Evolutionary conservation across 108 stramenopile genomes (phyloP), one percentile per base, ranked within the genome.

Genomic region (Nitzschia inconspicua): DNA sequence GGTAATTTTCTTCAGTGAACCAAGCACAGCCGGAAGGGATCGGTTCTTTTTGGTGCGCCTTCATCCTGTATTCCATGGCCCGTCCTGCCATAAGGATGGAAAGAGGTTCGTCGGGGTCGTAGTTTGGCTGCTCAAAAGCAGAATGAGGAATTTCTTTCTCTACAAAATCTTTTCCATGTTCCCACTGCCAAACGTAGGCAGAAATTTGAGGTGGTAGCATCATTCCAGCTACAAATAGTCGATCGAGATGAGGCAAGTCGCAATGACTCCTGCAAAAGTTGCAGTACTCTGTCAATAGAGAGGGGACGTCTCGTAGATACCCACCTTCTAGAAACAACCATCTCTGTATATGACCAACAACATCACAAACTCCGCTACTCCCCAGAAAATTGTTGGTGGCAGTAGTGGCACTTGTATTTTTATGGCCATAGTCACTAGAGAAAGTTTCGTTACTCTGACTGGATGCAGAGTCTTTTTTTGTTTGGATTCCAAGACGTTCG

Each of bases 241-340:
- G 68, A 26, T 70, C 68, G 2, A 70, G 24, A n/a, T n/a, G n/a
- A 3, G 68, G 68, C 6, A 70, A 37, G 1, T 44, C 60, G 31
- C 61, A 39, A n/a, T 60, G 18, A 0, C 47, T 32, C 1, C 65
- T 27, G 35, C 57, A 32, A 35, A 44, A 48, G 8, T 44, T 0
- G 22, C 30, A 57, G 35, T 66, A 66, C 22, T 47, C 23, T 35
- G 47, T 57, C 47, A 66, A 32, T 3, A 66, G 36, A n/a, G 27
- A 22, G 8, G 57, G 36, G 11, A 57, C 46, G 8, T 31, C 44
- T 28, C 31, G 30, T 39, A 57, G 57, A 31, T 66, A 46, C 18
- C 54, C 47, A n/a, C 65, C 65, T 31, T 66, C 55, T 7, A 47
- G 44, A 20, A 66, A 57, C 3, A 66, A n/a, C 55, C 54, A 66